A percentile compares a stretch with the other conserved stretches of the same genome.
These are phyloP conservation scores for Simplicillium aogashimaense DNA, from an alignment of 2,329 filamentous ascomycete genomes.

Conservation along the genomic window DNA sequence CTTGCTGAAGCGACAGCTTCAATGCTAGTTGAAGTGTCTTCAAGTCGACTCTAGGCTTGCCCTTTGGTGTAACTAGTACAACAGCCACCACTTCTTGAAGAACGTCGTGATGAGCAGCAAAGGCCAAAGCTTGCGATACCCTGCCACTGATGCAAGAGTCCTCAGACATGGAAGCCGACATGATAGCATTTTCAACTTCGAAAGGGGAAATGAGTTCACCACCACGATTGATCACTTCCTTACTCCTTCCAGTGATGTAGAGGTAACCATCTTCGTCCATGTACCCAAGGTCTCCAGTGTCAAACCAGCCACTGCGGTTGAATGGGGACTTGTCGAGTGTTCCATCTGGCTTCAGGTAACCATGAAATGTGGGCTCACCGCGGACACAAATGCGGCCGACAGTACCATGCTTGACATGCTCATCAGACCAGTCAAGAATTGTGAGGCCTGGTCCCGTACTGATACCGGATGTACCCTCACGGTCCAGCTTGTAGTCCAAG, in stretches of 20 bases:
- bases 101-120: conserved; percentile 40
- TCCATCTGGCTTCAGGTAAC: conserved; percentile 34
- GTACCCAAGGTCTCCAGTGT: conserved; percentile 44
- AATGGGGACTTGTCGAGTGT: conserved; percentile 34
- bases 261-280: conserved; percentile 40
- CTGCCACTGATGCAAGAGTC: conserved; percentile 33
- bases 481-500: conserved; percentile 39
- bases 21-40: conserved; percentile 36
- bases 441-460: conserved; percentile 39
- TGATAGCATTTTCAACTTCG: conserved; percentile 47
- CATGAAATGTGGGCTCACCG: conserved; percentile 38
- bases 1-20: conserved; percentile 35
- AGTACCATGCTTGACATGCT: conserved; percentile 16
- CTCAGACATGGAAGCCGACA: conserved; percentile 30
- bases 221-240: conserved; percentile 47
- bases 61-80: conserved; percentile 36
- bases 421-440: conserved; percentile 33
- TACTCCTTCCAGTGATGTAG: conserved; percentile 44
- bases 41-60: conserved; percentile 33
- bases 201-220: conserved; percentile 50
- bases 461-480: conserved; percentile 41
- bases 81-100: conserved; percentile 47
- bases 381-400: conserved; percentile 41
- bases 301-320: conserved; percentile 39
- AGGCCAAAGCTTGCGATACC: conserved; percentile 39